phyloP scores from a whole-genome alignment of 2,329 filamentous ascomycete genomes.

The Colletotrichum trifolii region DNA sequence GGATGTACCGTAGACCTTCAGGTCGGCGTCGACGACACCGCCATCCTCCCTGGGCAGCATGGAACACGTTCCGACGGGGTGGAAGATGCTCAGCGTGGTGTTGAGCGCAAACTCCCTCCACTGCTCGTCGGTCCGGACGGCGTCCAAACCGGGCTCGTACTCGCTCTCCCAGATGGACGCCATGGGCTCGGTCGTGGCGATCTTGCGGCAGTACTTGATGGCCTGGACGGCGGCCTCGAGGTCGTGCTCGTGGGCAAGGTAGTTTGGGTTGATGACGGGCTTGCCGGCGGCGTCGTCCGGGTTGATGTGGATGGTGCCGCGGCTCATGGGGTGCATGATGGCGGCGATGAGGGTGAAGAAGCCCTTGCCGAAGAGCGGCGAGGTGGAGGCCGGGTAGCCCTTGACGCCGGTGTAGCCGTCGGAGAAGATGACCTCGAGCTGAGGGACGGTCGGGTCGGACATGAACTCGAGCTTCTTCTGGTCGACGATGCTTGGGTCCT shows the following conservation, averaged over 20 bases:
- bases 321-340: constrained; percentile 45
- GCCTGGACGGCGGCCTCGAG: constrained; percentile 45
- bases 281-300: constrained; percentile 45
- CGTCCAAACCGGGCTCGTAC: constrained; percentile 46
- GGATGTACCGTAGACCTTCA: constrained; percentile 60
- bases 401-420: constrained; percentile 56
- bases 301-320: constrained; percentile 47
- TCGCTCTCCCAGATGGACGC: constrained; percentile 45
- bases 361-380: constrained; percentile 43
- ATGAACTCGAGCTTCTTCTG: constrained; percentile 54
- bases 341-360: constrained; percentile 45
- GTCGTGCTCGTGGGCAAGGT: constrained; percentile 39
- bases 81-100: constrained; percentile 45
- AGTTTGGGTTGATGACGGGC: constrained; percentile 49
- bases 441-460: constrained; percentile 48
- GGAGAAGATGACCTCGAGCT: constrained; percentile 56
- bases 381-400: constrained; percentile 45
- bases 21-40: constrained; percentile 55
- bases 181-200: constrained; percentile 47
- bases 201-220: constrained; percentile 45
- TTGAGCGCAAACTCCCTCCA: constrained; percentile 38
- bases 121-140: constrained; percentile 37
- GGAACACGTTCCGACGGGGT: constrained; percentile 56
- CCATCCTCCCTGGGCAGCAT: constrained; percentile 59
- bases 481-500: constrained; percentile 46